A percentile compares a stretch with the other conserved stretches of the same genome.
Conservation (phyloP, 2,329 filamentous ascomycete species). For the Phialophora verrucosa region DNA sequence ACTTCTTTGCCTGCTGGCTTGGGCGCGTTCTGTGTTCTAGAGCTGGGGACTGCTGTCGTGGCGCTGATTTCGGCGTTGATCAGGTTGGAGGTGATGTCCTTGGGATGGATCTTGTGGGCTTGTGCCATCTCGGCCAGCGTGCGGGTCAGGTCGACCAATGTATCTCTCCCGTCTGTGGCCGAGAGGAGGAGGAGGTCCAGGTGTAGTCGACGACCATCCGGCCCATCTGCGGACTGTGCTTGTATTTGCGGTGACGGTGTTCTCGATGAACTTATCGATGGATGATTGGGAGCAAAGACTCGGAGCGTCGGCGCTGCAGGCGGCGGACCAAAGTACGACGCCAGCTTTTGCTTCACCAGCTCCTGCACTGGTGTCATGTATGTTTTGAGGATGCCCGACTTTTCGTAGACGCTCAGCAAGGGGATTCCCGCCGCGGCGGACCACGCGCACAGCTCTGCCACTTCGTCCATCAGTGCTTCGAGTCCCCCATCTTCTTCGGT, state of each 20-base stretch:
- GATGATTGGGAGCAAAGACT: constrained; percentile 71
- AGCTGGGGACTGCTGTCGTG: constrained; percentile 45
- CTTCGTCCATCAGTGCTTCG: constrained; percentile 85
- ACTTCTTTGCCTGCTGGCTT: constrained; percentile 28
- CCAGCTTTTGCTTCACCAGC: constrained; percentile 77
- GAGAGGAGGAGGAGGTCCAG: constrained; percentile 79
- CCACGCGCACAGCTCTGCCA: constrained; percentile 91
- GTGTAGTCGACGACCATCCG: constrained; percentile 40
- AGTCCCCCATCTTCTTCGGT: constrained; percentile 74
- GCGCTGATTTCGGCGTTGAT: constrained; percentile 85
- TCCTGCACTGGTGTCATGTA: constrained; percentile 85
- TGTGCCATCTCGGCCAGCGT: constrained; percentile 96
- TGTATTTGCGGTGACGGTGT: constrained; percentile 25
- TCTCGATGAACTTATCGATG: constrained; percentile 28
- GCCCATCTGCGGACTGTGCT: constrained; percentile 36
- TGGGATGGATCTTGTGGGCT: constrained; percentile 76
- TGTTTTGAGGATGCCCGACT: constrained; percentile 82
- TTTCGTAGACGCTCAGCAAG: constrained; percentile 88
- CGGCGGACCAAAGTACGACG: constrained; percentile 80
- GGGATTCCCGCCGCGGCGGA: constrained; percentile 87
- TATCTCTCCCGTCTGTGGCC: constrained; percentile 86
- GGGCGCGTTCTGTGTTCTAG: constrained; percentile 12
- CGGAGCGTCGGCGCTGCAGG: constrained; percentile 71
- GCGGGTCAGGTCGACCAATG: constrained; percentile 91
- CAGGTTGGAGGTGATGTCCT: constrained; percentile 83